Conservation (phyloP, 139 green algal genomes). For the Picochlorum sp. region DNA sequence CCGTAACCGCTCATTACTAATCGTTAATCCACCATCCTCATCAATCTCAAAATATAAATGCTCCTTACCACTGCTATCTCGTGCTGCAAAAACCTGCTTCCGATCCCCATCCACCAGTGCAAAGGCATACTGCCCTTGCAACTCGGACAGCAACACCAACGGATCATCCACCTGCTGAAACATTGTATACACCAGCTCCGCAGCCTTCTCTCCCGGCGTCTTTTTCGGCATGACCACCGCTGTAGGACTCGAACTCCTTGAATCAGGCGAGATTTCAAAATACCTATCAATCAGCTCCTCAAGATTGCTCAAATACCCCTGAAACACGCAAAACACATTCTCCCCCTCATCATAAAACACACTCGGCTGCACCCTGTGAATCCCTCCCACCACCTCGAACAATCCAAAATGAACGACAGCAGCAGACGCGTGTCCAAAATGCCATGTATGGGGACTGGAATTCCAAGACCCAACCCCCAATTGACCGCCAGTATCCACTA, state of each 20-base stretch:
- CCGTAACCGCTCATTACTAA: conserved; percentile 30
- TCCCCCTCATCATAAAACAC: conserved; percentile 29
- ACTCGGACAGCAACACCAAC: conserved; percentile 59
- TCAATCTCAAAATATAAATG: conserved; percentile 45
- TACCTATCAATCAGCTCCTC: conserved; percentile 39
- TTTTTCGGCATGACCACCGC: conserved; percentile 19
- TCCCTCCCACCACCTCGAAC: conserved; percentile 19
- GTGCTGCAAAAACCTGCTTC: conserved; percentile 54
- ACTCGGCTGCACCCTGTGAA: neutral
- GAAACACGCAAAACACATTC: conserved; percentile 21
- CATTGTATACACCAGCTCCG: conserved; percentile 33
- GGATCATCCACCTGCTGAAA: conserved; percentile 29
- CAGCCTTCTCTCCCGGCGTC: conserved; percentile 29
- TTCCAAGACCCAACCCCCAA: conserved; percentile 8
- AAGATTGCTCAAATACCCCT: conserved; percentile 44
- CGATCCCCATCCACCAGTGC: conserved; percentile 50
- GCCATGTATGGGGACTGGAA: conserved; percentile 2
- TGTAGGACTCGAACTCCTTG: conserved; percentile 9
- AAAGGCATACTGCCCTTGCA: conserved; percentile 71
- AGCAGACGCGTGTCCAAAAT: conserved; percentile 8
- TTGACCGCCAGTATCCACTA: neutral
- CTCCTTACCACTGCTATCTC: conserved; percentile 21
- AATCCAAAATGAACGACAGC: conserved; percentile 22
- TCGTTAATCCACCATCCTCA: conserved; percentile 37
- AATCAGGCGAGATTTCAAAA: neutral